Evolutionary conservation across 192 early-diverging fungal species (phyloP), one percentile per base, ranked within the genome.

Genomic region (Diversispora eburnea): DNA sequence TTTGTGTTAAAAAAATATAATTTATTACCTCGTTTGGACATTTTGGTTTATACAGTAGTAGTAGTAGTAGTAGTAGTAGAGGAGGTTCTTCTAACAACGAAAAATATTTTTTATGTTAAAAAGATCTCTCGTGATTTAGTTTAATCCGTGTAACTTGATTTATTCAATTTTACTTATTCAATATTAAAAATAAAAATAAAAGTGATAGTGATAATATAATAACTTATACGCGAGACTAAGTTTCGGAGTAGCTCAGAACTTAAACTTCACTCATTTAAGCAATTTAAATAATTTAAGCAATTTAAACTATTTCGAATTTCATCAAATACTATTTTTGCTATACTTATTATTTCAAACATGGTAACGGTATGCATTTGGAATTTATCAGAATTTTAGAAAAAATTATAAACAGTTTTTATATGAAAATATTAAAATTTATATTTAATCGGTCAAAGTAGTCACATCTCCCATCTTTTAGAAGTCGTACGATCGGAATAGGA

Each of bases 11-110:
- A n/a, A 25, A 22, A 22, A 25, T n/a, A 59, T 12, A 59, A 12
- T 42, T 4, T 4, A 42, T 49, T n/a, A 66, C 64, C 64, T 66
- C 64, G 46, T 20, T 66, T 66, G 4, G 64, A 66, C 64, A 66
- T 66, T 66, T 66, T 66, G 9, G 46, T 9, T 66, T 66, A 66
- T 66, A 48, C 8, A 47, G 9, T 51, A n/a, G 10, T 66, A 25
- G 10, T 48, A 9, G 22, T 48, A 3, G 41, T 65, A 33, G 2
- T 33, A 33, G 2, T 33, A 33, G 41, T 46, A 10, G 45, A 65
- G 63, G 45, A 48, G 20, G 64, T 66, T 66, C 20, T 39, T 65
- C 45, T n/a, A 65, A 66, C 19, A 0, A 10, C 47, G 1, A n/a
- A 47, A 66, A 66, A 66, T 48, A 13, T 49, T 49, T 48, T 46